Evolutionary conservation across 768 basidiomycete species (phyloP), one percentile per base, ranked within the genome.

Genomic region (Phlebiopsis flavidoalba): DNA sequence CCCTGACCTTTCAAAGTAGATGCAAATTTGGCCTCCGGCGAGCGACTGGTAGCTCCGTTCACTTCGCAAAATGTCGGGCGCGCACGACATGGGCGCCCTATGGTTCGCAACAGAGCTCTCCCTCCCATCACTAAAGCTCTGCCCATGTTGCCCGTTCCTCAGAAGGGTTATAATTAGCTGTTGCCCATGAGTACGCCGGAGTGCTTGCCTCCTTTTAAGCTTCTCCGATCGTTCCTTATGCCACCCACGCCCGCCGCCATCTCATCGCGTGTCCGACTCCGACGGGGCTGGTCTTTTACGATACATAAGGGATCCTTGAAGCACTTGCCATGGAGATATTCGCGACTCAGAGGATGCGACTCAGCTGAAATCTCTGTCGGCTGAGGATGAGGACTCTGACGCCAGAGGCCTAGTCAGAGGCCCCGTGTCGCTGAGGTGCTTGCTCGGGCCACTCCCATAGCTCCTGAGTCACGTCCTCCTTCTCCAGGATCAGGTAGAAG

Each of bases 291-390:
- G 74, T 76, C 71, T 91, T 89, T 75, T 87, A 82, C 19, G 74
- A 72, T n/a, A n/a, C 86, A 93, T 88, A 61, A 92, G 70, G 69
- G 84, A 89, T 3, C 86, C 83, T 64, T 80, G 79, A 12, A 82
- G 67, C n/a, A 48, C 71, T 71, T 8, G 80, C 77, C 70, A 80
- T 76, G 49, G 77, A 74, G 46, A 76, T n/a, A 68, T 58, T 72
- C 71, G 26, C 76, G 70, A n/a, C 51, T 81, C 76, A 1, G 83
- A n/a, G 82, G 14, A 93, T 77, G 11, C n/a, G 70, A 73, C 0
- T 75, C 75, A 3, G 82, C 78, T n/a, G 66, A 93, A 93, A 33
- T 72, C n/a, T n/a, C n/a, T 71, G 11, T 70, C 69, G 1, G 89
- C 87, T n/a, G 40, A 91, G 83, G 49, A 63, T 60, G 8, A 69